Base-by-base conservation (phyloP, 257 asterid genomes). In the Marsdenia floribunda region DNA sequence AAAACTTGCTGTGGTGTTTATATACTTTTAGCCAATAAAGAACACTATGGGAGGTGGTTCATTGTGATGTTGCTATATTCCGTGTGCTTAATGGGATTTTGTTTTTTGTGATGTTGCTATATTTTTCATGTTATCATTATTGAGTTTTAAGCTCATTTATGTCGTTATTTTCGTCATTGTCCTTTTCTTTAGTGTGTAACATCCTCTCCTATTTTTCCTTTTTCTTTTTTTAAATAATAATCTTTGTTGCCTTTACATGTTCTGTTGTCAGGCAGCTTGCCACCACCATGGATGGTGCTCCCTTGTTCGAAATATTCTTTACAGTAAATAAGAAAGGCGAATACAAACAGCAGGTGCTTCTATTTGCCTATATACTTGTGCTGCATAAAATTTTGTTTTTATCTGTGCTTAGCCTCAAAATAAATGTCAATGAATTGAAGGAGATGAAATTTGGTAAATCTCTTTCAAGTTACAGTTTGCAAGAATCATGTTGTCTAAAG, bases 241-340 rank as follows among this genome's bases (percentile, higher is more conserved):
- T 15, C 64, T 75, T 29, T 80, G 79, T 54, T 82, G 60, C 38
- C 71, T 75, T 71, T 77, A 72, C 72, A 59, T 73, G 49, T 82
- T 82, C 61, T 75, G 54, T 69, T 77, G 64, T 77, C 97, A 92
- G 99, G 86, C 97, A 94, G 93, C 92, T 94, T 78, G 93, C 92
- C 60, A 83, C 96, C 50, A 80, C 90, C 49, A 82, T 85, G 35
- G 88, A 82, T 79, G 99, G 99, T 12, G 86, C 97, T 60, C 93
- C 92, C 44, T 77, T 94, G 84, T 94, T 94, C 71, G 99, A 94
- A 82, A 88, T 94, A 68, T 94, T 87, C 78, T 96, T 90, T 75
- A 88, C 88, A 63, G 81, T 82, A 80, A 84, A 77, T 77, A 79
- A 83, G 77, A 82, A 80, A 68, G 96, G 93, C 10, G 82, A 84